Percentiles rank a stretch among this genome's conserved stretches.
phyloP scores from a whole-genome alignment of 1,139 yeast genomes.

The Protomyces inouyei region DNA sequence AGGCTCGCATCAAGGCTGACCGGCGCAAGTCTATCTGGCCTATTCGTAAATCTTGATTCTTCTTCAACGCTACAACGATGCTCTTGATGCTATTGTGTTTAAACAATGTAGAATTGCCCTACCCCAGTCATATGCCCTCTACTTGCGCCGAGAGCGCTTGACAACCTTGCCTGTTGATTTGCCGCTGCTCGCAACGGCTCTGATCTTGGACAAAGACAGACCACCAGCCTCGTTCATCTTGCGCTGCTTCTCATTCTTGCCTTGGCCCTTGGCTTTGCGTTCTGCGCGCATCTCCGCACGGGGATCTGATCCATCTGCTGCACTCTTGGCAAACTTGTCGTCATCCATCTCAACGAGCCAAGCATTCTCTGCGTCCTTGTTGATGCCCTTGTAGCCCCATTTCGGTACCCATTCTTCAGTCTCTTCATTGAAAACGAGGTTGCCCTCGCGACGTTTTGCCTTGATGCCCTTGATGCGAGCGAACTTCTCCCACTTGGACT shows the following conservation, averaged over 20 bases:
- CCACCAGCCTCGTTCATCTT: conserved; percentile 3
- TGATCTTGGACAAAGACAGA: background rate
- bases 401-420: conserved; percentile 94
- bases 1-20: background rate
- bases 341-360: conserved; percentile 96
- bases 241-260: conserved; percentile 12
- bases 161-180: conserved; percentile 19
- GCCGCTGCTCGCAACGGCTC: conserved; percentile 4
- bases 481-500: conserved; percentile 94
- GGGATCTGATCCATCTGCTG: conserved; percentile 23
- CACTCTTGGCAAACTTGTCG: conserved; percentile 37
- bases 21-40: background rate
- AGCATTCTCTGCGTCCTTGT: conserved; percentile 79
- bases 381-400: conserved; percentile 96
- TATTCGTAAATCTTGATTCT: background rate
- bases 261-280: conserved; percentile 32
- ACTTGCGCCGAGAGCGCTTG: conserved; percentile 21
- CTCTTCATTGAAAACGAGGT: conserved; percentile 83
- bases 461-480: conserved; percentile 94
- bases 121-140: background rate
- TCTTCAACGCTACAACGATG: background rate
- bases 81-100: background rate
- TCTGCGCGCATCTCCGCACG: conserved; percentile 36
- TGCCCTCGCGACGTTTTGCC: conserved; percentile 77
- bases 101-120: too few species aligned